These are phyloP conservation scores for Nicotiana noctiflora DNA, from an alignment of 257 asterid genomes.

Conservation along the genomic window DNA sequence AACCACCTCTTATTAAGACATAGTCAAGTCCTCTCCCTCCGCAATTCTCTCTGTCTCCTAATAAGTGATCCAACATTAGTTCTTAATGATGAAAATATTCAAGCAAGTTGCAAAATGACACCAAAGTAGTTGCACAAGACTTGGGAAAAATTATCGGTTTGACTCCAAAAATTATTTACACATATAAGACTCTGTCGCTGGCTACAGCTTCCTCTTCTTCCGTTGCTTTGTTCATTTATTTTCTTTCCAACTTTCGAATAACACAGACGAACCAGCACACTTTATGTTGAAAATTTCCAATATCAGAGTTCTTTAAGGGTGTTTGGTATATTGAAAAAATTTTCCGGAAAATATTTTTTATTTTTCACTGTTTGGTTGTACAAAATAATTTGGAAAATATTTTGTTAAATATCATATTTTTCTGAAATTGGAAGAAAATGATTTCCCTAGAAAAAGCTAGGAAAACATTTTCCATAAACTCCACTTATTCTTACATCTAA, in stretches of 20 bases:
- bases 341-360: no score
- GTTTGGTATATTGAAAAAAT: no score
- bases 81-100: not conserved
- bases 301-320: not conserved
- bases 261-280: not conserved
- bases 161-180: not conserved
- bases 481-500: no score
- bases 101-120: not conserved
- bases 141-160: no score
- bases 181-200: not conserved
- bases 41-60: not conserved
- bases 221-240: not conserved
- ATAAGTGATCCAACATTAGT: not conserved
- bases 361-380: no score
- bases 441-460: no score
- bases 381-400: no score
- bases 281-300: no score
- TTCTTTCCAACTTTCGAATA: not conserved
- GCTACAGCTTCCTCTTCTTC: not conserved
- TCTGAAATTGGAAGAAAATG: no score
- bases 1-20: no score
- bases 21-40: not conserved
- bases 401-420: no score
- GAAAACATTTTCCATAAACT: no score
- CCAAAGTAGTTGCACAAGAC: not conserved